phyloP scores from a whole-genome alignment of 257 asterid genomes.

The Eustoma russellianum region DNA sequence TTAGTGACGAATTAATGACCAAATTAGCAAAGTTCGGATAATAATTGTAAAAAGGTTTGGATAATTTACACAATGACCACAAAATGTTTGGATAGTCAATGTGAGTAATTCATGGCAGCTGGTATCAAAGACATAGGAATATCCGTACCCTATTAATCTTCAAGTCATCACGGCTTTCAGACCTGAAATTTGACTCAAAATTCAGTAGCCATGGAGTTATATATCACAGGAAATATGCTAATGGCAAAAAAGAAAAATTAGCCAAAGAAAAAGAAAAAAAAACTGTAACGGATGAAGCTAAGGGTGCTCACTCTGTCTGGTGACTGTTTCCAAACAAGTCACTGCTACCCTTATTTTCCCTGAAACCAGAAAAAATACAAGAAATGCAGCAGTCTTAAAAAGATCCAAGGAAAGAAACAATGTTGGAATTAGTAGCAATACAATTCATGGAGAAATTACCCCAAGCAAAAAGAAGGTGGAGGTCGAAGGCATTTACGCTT shows the following conservation, averaged over 20 bases:
- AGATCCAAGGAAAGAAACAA: neutral
- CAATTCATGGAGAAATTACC: neutral
- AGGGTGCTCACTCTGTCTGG: constrained; percentile 2
- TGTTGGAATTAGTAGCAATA: neutral
- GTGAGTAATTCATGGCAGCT: too few relatives aligned
- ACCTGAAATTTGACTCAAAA: constrained; percentile 24
- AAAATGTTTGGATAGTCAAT: too few relatives aligned
- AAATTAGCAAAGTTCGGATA: too few relatives aligned
- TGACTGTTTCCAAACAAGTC: constrained; percentile 2
- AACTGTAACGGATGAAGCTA: neutral
- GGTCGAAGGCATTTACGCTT: neutral
- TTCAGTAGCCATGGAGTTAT: constrained; percentile 8
- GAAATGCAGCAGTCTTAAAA: neutral
- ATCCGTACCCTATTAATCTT: constrained; percentile 32
- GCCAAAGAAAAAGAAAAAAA: neutral
- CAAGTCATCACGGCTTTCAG: constrained; percentile 23
- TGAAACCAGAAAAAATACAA: neutral
- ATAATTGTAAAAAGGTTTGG: too few relatives aligned
- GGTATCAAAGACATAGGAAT: neutral
- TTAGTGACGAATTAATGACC: too few relatives aligned
- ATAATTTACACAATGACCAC: too few relatives aligned
- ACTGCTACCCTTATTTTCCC: constrained; percentile 1
- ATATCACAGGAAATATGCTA: neutral
- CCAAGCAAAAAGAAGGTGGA: constrained; percentile 6
- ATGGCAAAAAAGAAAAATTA: too few relatives aligned